These are phyloP conservation scores for Rhodomyrtus tomentosa DNA, from an alignment of 345 rosid genomes.

Conservation along the genomic window DNA sequence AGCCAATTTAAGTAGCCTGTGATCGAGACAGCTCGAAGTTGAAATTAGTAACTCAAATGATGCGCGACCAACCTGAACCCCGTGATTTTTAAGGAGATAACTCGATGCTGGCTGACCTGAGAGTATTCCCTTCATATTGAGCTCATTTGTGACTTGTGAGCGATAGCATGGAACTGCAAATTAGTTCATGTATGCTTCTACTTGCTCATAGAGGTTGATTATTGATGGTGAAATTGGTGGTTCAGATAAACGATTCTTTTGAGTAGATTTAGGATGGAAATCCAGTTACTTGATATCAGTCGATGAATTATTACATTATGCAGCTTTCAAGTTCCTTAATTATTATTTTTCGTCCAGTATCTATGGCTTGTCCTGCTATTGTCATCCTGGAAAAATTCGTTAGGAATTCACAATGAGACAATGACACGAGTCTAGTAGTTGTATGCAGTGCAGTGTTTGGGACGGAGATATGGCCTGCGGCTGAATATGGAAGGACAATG, in stretches of 20 bases:
- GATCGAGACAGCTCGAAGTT: not conserved
- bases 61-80: not conserved
- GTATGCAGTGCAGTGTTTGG: constrained; percentile 97
- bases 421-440: constrained; percentile 17
- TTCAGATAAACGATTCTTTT: not conserved
- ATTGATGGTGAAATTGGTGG: not conserved
- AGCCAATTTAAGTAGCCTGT: not conserved
- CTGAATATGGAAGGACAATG: constrained; percentile 97
- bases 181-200: not conserved
- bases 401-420: not conserved
- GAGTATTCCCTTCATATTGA: not conserved
- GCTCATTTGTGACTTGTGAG: not conserved
- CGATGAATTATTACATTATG: not conserved
- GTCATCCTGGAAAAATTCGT: not conserved
- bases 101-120: not conserved
- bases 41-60: not conserved
- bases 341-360: not conserved
- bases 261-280: not conserved
- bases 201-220: not conserved
- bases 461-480: constrained; percentile 97
- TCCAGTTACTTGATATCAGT: not conserved
- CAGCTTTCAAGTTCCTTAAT: not conserved
- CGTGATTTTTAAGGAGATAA: not conserved
- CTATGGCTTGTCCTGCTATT: not conserved
- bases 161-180: not conserved